A percentile compares a stretch with the other conserved stretches of the same genome.
These are phyloP conservation scores for Spergularia bocconei DNA, from an alignment of 148 eudicot genomes.

Conservation along the genomic window DNA sequence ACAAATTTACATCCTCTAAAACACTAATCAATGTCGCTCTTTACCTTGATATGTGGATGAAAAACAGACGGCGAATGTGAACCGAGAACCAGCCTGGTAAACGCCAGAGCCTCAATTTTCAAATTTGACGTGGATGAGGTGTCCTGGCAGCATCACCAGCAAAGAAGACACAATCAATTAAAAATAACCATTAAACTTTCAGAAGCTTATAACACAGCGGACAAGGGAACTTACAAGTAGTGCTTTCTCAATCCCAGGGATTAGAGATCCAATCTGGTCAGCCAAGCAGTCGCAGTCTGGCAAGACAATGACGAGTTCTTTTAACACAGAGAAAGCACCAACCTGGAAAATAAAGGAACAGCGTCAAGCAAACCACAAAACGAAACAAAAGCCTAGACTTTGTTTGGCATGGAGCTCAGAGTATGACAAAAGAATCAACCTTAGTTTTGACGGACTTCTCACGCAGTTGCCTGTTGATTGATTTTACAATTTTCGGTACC, in stretches of 20 bases:
- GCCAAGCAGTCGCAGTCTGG: constrained; percentile 96
- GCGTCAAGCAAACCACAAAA: constrained; percentile 5
- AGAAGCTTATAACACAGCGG: constrained; percentile 1
- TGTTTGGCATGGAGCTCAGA: background rate
- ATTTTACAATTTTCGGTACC: constrained; percentile 90
- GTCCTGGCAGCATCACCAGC: constrained; percentile 49
- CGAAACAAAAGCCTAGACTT: background rate
- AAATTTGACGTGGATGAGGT: constrained; percentile 88
- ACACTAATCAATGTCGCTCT: background rate
- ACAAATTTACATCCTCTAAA: background rate
- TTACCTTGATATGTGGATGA: constrained; percentile 83
- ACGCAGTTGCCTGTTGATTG: constrained; percentile 78
- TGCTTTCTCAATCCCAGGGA: constrained; percentile 97
- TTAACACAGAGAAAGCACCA: constrained; percentile 94
- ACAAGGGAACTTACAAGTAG: constrained; percentile 58
- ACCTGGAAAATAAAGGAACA: constrained; percentile 46
- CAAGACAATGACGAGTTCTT: constrained; percentile 89
- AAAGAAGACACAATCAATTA: constrained; percentile 15
- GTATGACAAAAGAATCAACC: constrained; percentile 35
- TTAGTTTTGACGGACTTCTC: constrained; percentile 95
- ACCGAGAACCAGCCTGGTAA: constrained; percentile 73
- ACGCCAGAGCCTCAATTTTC: constrained; percentile 89
- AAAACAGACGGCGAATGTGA: constrained; percentile 91
- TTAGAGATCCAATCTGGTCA: constrained; percentile 83
- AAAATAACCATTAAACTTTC: background rate